Evolutionary conservation across 176 grass and related monocot genomes (phyloP), one percentile per base, ranked within the genome.

Genomic region (Areca catechu): DNA sequence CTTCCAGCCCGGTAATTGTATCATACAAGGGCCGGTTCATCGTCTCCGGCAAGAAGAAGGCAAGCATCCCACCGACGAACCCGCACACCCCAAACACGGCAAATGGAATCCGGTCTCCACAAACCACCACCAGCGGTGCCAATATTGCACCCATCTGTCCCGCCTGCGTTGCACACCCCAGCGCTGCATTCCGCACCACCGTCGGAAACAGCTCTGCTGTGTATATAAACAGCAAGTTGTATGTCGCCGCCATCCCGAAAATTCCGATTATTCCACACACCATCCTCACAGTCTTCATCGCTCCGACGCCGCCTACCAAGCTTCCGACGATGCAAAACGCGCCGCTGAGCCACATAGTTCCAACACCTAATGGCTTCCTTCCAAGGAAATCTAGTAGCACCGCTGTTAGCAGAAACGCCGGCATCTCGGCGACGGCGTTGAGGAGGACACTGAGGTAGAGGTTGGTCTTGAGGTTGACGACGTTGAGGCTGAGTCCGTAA

Each of bases 401-500:
- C 0, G 91, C 74, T 3, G 86, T 87, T 24, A 96, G 60, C 0
- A 80, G 10, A 51, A 78, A 96, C 0, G 86, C 83, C 0, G 86
- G 91, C 69, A 90, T 79, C 78, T 96, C 91, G 5, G 86, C 74
- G 17, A 86, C 17, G 28, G 91, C 66, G 64, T 95, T 95, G 23
- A 76, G 50, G 21, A 79, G 37, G 29, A 95, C 91, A 14, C 68
- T 82, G 51, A 80, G 51, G 30, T 95, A 95, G 23, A 95, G 77
- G 71, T 95, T 84, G 63, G 77, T 84, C 68, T 95, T 83, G 47
- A 95, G 80, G 68, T 95, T 95, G 19, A 95, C 91, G 0, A 95
- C 91, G 19, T 95, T 95, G 51, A 95, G 86, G 70, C 71, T 95
- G 57, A 95, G 80, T 15, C 91, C 91, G 17, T 82, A 95, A 77